A percentile compares a stretch with the other conserved stretches of the same genome.
phyloP scores from a whole-genome alignment of 2,329 filamentous ascomycete species.

The Nectriaceae sp. region DNA sequence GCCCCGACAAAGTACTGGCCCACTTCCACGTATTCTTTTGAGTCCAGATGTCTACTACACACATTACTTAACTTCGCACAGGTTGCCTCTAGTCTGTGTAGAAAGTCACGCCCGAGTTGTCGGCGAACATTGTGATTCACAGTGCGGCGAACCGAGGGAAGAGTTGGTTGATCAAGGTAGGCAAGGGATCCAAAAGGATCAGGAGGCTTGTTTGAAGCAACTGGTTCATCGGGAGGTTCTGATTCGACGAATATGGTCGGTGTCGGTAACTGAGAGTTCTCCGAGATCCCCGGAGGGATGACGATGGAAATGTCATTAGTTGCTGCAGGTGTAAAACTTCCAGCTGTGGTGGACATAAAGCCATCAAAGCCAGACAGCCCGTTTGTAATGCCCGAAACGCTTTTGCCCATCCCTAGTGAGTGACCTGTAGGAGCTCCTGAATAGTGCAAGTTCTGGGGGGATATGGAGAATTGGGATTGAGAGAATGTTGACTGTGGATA shows the following conservation, averaged over 20 bases:
- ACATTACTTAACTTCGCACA: constrained; percentile 8
- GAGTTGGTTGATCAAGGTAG: neutral
- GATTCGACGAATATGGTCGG: neutral
- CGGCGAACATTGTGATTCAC: constrained; percentile 8
- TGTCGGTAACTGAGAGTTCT: neutral
- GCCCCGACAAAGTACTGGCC: constrained; percentile 6
- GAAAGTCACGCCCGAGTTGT: constrained; percentile 10
- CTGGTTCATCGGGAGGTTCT: neutral
- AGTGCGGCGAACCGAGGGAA: constrained; percentile 12
- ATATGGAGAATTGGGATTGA: constrained; percentile 6
- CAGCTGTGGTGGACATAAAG: neutral
- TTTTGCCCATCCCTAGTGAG: constrained; percentile 3
- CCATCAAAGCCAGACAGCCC: constrained; percentile 6
- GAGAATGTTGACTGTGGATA: constrained; percentile 7
- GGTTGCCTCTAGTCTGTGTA: constrained; percentile 10
- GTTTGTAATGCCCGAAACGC: constrained; percentile 19
- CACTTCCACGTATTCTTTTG: constrained; percentile 5
- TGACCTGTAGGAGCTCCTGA: neutral
- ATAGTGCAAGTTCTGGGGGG: constrained; percentile 3
- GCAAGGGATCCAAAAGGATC: neutral
- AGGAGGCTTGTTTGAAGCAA: neutral
- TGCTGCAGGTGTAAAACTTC: constrained; percentile 2
- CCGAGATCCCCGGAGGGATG: neutral
- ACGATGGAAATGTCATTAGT: neutral
- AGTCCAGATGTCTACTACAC: constrained; percentile 2